Base-by-base conservation (phyloP, 768 basidiomycete species). In the Kwoniella heveanensis region DNA sequence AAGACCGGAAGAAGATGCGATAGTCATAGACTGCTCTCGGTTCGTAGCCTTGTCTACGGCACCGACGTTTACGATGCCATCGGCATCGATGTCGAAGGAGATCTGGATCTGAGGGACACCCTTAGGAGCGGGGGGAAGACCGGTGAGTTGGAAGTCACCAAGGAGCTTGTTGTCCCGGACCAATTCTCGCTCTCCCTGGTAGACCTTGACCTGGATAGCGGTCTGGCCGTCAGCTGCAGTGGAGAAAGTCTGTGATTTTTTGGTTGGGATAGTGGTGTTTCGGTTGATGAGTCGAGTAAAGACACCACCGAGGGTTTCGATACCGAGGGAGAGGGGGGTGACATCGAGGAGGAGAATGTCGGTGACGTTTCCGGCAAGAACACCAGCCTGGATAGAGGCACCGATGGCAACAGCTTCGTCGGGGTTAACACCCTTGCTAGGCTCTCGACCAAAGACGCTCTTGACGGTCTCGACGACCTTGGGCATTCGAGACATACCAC, bases 201-300 rank as follows among this genome's bases (percentile, higher is more conserved):
- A 99, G 72, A 99, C 93, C 87, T 98, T 98, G 81, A 99, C 95
- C 81, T 98, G 94, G 69, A 99, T 97, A 37, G 95, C 94, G n/a
- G 90, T 95, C 82, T 99, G 96, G 56, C 96, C 95, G 66, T 99
- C 96, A 39, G 95, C 95, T 44, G 96, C 95, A 17, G 96, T 99
- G 3, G 95, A 98, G 86, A 99, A 98, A 48, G 89, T 90, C 81
- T 98, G 95, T 0, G 92, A 93, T 86, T 99, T 99, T 86, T 99
- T 99, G 71, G 95, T 97, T 4, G 96, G 96, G 82, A 98, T 98
- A 62, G 96, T 98, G 12, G 96, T 99, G 84, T 99, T 99, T 64
- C 96, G 90, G 77, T 85, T 89, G 82, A 99, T 99, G 48, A 99
- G 87, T 82, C 97, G 95, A 69, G 95, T 98, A 92, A 99, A 98